Evolutionary conservation across 441 rosid species (phyloP), one percentile per base, ranked within the genome.

Genomic region (Pelargonium fulgidum): DNA sequence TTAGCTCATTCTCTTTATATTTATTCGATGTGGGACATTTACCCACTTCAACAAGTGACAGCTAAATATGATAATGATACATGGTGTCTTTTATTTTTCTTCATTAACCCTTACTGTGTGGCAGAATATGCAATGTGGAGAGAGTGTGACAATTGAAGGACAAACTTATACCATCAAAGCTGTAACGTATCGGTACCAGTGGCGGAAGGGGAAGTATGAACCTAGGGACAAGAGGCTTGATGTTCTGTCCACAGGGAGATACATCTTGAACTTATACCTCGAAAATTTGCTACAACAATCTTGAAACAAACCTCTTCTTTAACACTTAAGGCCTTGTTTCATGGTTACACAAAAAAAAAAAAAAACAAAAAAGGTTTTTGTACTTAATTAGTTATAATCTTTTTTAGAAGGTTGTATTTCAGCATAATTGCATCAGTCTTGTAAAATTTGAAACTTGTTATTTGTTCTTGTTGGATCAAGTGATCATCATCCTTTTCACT

Each of bases 91-190:
- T 44, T 12, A 6, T 44, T 13, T 33, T 13, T 39, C 17, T 17
- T 36, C 3, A 26, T 0, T 0, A 6, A 22, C 36, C 22, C 47
- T 47, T 70, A 64, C 44, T 65, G 50, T 4, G 6, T 62, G 22
- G 81, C 93, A 91, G 97, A 89, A 86, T 73, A 74, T 90, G 84
- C 93, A 91, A 67, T 85, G 97, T 13, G 98, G 97, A 62, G 96
- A 90, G 79, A 87, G 90, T 33, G 96, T 93, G 74, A 90, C 88
- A 11, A 90, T 91, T 0, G 92, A 92, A 85, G 98, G 97, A 44
- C 96, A 84, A 65, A 77, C 88, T 1, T 90, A 93, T 44, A 93
- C 91, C 4, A 83, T 93, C 62, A 84, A 92, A 0, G 85, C 93
- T 0, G 92, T 90, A 65, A 89, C 93, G 68, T 87, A 93, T 48